Base-by-base conservation (phyloP, 148 eudicot species). In the Spergularia marina region DNA sequence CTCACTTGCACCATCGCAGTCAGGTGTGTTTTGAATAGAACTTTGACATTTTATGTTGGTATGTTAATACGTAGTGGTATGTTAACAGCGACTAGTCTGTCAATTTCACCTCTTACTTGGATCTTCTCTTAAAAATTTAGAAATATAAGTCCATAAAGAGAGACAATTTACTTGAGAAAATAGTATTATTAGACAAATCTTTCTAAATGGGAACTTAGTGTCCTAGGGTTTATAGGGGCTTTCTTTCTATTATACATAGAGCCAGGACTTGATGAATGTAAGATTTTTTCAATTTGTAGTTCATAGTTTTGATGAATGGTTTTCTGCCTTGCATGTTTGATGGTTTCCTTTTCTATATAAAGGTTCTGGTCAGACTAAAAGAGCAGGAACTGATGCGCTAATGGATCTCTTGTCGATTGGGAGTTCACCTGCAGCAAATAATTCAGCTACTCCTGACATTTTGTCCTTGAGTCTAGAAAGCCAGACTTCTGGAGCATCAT, bases 371-470 rank as follows among this genome's bases (percentile, higher is more conserved):
- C 93, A 88, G 79, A 80, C 83, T 84, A 88, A 86, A 74, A 88
- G 80, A 78, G 82, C 87, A 64, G 93, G 93, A 76, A 84, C 93
- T 9, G 97, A 94, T 81, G 96, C 82, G 58, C 77, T 94, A 39
- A 71, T 94, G 85, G 98, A 94, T 82, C 96, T 94, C 66, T 84
- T 94, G 78, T 91, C 98, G 66, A 89, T 94, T 77, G 98, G 97
- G 75, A 80, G 85, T 53, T 79, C 91, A 34, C 87, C 93, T 47
- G 85, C 87, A 70, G 84, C 88, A 70, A 85, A 83, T 81, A 83
- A 70, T 81, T 79, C 87, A 65, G 77, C 86, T 21, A 73, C 79
- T 62, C 79, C 86, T 41, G 90, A 90, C 76, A 83, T 90, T 75
- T 79, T 90, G 72, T 87, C 96, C 34, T 68, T 86, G 76, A 77